Evolutionary conservation across 805 yeast genomes (phyloP).

Genomic region (Sungouiozyma ichnusensis): DNA sequence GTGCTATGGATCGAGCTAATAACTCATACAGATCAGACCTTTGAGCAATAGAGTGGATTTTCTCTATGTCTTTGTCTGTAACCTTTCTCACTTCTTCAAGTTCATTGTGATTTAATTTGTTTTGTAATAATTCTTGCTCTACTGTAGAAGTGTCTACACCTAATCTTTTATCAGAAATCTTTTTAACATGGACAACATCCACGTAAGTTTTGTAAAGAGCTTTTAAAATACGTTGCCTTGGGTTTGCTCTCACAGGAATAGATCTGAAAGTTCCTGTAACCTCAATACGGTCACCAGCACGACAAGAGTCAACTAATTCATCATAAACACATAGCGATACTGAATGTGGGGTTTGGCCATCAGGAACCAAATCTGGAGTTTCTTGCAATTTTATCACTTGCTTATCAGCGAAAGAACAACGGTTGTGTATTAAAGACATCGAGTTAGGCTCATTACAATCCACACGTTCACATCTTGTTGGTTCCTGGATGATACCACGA

Average conservation of each 20-base stretch:
- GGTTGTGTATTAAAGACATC: constrained; percentile 83
- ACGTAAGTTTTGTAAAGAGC: constrained; percentile 82
- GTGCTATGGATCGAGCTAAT: constrained; percentile 84
- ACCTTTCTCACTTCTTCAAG: constrained; percentile 68
- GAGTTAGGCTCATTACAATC: constrained; percentile 75
- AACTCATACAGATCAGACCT: constrained; percentile 79
- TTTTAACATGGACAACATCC: constrained; percentile 88
- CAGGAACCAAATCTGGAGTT: constrained; percentile 93
- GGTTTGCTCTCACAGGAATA: constrained; percentile 79
- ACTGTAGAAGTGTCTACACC: constrained; percentile 70
- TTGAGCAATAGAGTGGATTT: constrained; percentile 48
- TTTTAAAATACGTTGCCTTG: constrained; percentile 75
- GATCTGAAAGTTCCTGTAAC: constrained; percentile 93
- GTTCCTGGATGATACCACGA: constrained; percentile 89
- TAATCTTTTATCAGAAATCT: constrained; percentile 69
- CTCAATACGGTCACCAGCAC: constrained; percentile 95
- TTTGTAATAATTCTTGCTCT: constrained; percentile 34
- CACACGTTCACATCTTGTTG: constrained; percentile 83
- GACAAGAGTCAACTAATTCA: constrained; percentile 84
- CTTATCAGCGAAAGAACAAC: constrained; percentile 89
- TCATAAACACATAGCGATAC: constrained; percentile 90
- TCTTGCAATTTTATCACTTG: constrained; percentile 92
- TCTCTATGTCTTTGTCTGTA: constrained; percentile 55
- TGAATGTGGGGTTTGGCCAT: constrained; percentile 97
- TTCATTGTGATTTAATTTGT: constrained; percentile 42